phyloP scores from a whole-genome alignment of 371 early-diverging fungal genomes.

The Zancudomyces culisetae region DNA sequence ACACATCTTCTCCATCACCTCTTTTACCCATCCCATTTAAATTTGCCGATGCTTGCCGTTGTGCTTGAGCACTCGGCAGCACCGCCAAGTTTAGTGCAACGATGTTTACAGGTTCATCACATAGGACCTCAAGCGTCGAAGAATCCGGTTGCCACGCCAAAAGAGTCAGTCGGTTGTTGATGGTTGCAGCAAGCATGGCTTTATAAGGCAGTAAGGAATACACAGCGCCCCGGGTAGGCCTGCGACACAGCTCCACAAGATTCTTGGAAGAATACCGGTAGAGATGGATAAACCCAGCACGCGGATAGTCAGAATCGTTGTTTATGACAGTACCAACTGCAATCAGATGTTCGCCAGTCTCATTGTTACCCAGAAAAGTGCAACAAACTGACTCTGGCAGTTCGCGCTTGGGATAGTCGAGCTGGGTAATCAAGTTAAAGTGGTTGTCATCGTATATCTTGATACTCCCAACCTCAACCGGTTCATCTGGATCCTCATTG shows the following conservation, averaged over 20 bases:
- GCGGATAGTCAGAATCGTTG: constrained; percentile 32
- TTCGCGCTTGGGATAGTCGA: constrained; percentile 16
- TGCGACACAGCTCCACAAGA: constrained; percentile 23
- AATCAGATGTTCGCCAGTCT: constrained; percentile 13
- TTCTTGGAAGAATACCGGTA: constrained; percentile 20
- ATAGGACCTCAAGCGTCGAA: background rate
- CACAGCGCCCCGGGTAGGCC: constrained; percentile 30
- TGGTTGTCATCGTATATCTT: constrained; percentile 50
- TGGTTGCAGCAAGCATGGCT: constrained; percentile 30
- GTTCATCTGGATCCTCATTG: background rate
- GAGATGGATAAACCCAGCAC: constrained; percentile 35
- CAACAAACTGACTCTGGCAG: constrained; percentile 16
- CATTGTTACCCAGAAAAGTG: background rate
- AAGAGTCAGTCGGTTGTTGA: constrained; percentile 30
- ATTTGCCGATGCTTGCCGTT: background rate
- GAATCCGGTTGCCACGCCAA: constrained; percentile 14
- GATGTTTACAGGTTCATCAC: background rate
- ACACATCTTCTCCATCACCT: too few species aligned
- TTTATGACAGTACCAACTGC: constrained; percentile 43
- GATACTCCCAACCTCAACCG: constrained; percentile 30
- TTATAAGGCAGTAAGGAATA: constrained; percentile 30
- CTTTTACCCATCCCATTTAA: background rate
- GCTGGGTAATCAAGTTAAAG: constrained; percentile 27
- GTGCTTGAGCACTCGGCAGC: background rate
- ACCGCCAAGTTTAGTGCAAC: constrained; percentile 3